Conservation (phyloP, 2,329 filamentous ascomycete genomes). For the Escovopsis weberi region DNA sequence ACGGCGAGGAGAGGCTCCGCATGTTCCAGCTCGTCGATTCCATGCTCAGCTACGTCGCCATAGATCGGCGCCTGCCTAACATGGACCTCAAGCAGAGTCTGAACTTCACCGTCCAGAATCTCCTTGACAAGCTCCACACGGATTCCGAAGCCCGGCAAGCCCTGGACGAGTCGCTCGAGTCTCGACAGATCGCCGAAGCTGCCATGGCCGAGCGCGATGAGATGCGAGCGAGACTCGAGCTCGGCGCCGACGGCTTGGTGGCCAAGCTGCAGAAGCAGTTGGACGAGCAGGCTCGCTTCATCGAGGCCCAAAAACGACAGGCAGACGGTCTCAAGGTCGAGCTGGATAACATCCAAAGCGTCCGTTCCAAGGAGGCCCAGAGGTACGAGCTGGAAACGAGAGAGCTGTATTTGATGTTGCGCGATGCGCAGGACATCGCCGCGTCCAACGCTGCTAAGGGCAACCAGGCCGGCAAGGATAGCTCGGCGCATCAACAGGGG, state of each 20-base stretch:
- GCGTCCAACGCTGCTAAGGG: constrained; percentile 62
- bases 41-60: constrained; percentile 98
- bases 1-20: constrained; percentile 77
- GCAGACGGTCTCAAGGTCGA: constrained; percentile 82
- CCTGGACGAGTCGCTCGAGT: constrained; percentile 80
- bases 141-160: constrained; percentile 89
- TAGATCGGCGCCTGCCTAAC: constrained; percentile 89
- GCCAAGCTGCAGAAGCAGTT: constrained; percentile 85
- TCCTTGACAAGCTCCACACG: constrained; percentile 90
- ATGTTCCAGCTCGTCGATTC: constrained; percentile 97
- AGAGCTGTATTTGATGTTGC: constrained; percentile 95
- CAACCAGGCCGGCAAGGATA: constrained; percentile 39
- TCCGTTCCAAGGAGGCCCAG: constrained; percentile 82
- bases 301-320: constrained; percentile 76
- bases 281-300: constrained; percentile 83
- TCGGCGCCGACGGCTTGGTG: constrained; percentile 87
- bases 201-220: constrained; percentile 95
- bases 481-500: constrained; percentile 70
- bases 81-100: constrained; percentile 97
- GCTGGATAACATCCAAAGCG: constrained; percentile 68
- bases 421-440: constrained; percentile 91
- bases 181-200: constrained; percentile 83
- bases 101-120: constrained; percentile 90
- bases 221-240: constrained; percentile 72
- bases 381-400: constrained; percentile 90